A percentile compares a stretch with the other conserved stretches of the same genome.
Evolutionary conservation across 805 yeast species (phyloP).

Genomic region (Teunomyces barrocoloradensis): DNA sequence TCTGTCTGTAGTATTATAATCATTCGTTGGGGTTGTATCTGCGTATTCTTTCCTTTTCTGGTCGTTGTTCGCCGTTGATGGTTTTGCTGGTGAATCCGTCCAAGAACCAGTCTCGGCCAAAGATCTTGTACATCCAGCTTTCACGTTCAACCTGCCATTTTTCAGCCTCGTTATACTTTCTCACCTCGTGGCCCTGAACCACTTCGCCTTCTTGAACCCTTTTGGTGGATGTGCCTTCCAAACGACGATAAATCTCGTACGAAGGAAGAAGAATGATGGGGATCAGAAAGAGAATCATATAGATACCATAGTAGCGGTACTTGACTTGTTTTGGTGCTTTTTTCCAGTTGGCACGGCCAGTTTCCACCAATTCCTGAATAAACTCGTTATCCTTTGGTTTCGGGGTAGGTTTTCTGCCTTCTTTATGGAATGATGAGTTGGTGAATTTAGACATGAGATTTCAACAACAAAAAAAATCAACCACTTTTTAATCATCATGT

Average conservation of each 20-base stretch:
- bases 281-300: constrained; percentile 35
- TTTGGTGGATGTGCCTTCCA: constrained; percentile 41
- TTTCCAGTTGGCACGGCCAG: constrained; percentile 44
- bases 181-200: constrained; percentile 27
- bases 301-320: constrained; percentile 36
- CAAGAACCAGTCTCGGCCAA: constrained; percentile 41
- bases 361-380: constrained; percentile 33
- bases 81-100: constrained; percentile 46
- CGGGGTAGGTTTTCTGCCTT: constrained; percentile 16
- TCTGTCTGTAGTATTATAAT: neutral
- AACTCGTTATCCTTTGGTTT: constrained; percentile 27
- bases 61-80: constrained; percentile 16
- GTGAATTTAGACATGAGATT: constrained; percentile 16
- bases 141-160: constrained; percentile 39
- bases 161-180: constrained; percentile 38
- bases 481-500: constrained; percentile 5
- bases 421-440: constrained; percentile 31
- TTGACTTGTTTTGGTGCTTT: constrained; percentile 40
- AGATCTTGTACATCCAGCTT: constrained; percentile 35
- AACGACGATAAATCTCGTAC: constrained; percentile 32
- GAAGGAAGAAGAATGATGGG: constrained; percentile 36
- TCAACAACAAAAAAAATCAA: neutral
- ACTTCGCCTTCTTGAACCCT: constrained; percentile 41
- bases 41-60: neutral
- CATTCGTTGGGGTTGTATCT: neutral